Conservation (phyloP, 768 basidiomycete species). For the Suillus subalutaceus region DNA sequence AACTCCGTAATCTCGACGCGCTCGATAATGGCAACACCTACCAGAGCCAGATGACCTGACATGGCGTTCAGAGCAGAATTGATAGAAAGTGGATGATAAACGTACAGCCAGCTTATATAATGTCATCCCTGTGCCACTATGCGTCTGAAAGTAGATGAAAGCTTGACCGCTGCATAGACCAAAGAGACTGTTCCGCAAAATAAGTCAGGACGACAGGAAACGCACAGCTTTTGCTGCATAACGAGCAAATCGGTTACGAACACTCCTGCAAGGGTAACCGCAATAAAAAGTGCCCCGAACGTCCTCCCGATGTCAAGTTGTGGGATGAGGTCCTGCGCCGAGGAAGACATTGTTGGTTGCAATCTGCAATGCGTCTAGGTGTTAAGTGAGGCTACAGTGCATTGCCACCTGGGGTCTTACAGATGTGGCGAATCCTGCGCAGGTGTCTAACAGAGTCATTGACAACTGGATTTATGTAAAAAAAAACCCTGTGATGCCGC, state of each 20-base stretch:
- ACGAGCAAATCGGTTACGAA: background rate
- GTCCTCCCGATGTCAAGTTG: background rate
- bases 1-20: background rate
- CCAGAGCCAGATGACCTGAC: constrained; percentile 15
- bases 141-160: background rate
- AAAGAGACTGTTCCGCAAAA: background rate
- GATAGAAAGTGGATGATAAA: background rate
- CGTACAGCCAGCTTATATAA: background rate
- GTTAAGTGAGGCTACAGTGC: background rate
- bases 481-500: too few species aligned
- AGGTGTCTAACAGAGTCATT: too few species aligned
- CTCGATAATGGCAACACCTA: background rate
- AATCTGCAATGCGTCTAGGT: background rate
- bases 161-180: background rate
- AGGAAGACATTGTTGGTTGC: background rate
- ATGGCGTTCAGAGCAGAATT: background rate
- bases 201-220: background rate
- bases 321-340: background rate
- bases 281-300: constrained; percentile 5
- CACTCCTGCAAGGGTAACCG: background rate
- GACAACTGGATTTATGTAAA: too few species aligned
- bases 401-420: background rate
- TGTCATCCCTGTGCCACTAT: background rate
- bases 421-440: too few species aligned
- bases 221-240: background rate